Conservation (phyloP, 306 rosid genomes). For the Quillaja saponaria region DNA sequence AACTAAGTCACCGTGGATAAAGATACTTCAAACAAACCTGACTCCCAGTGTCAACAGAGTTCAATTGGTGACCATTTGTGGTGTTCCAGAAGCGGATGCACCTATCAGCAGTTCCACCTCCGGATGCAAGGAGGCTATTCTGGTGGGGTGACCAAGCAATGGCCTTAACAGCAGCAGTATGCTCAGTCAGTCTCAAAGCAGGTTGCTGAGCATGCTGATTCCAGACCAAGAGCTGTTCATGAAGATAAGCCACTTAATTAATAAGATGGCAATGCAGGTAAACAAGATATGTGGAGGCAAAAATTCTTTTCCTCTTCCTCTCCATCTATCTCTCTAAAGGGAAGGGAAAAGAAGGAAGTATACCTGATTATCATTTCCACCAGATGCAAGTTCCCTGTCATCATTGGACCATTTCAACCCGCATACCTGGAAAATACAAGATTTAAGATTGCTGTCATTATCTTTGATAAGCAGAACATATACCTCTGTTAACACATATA, state of each 20-base stretch:
- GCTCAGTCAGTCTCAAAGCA: constrained; percentile 74
- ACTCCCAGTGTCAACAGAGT: constrained; percentile 91
- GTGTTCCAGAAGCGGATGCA: constrained; percentile 99
- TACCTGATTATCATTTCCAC: constrained; percentile 99
- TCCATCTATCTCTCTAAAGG: not conserved
- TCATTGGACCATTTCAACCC: constrained; percentile 98
- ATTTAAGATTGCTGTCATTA: not conserved
- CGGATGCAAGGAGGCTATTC: constrained; percentile 87
- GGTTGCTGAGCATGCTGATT: constrained; percentile 96
- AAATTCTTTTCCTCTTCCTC: not conserved
- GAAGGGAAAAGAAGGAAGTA: not conserved
- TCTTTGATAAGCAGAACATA: not conserved
- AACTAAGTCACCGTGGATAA: not conserved
- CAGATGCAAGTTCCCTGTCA: constrained; percentile 98
- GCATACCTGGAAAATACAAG: constrained; percentile 45
- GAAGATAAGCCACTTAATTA: constrained; percentile 21
- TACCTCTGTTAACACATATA: too few species aligned
- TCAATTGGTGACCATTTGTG: constrained; percentile 86
- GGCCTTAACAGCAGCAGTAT: constrained; percentile 98
- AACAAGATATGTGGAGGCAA: not conserved
- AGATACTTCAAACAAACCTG: constrained; percentile 53
- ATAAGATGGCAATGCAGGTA: constrained; percentile 1
- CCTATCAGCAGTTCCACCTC: constrained; percentile 98
- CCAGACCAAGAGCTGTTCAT: constrained; percentile 87
- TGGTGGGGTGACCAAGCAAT: constrained; percentile 99